Percentiles rank a stretch among this genome's conserved stretches.
phyloP scores from a whole-genome alignment of 2,329 filamentous ascomycete species.

The Trichophyton benhamiae region DNA sequence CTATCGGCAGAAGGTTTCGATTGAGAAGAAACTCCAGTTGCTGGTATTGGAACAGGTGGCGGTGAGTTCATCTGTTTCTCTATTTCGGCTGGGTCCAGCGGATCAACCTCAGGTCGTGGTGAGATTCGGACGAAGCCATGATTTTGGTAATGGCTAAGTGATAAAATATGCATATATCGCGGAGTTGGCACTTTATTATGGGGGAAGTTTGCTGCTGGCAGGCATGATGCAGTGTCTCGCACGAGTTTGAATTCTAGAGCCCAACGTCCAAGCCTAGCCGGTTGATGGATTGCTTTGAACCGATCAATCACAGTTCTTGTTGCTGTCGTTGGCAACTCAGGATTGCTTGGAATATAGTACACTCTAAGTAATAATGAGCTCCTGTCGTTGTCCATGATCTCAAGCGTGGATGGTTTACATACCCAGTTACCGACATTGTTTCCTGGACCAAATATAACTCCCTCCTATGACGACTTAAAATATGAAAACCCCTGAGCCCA shows the following conservation, averaged over 20 bases:
- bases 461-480: not conserved
- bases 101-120: constrained; percentile 14
- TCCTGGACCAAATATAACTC: not conserved
- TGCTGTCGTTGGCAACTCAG: constrained; percentile 26
- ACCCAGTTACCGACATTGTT: constrained; percentile 21
- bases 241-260: constrained; percentile 32
- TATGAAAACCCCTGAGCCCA: too few species aligned
- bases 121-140: constrained; percentile 34
- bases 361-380: constrained; percentile 19
- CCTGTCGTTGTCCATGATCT: not conserved
- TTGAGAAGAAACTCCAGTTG: not conserved
- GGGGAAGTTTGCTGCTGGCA: constrained; percentile 23
- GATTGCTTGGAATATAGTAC: constrained; percentile 32
- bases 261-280: constrained; percentile 28
- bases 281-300: constrained; percentile 28
- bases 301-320: constrained; percentile 26
- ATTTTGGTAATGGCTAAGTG: constrained; percentile 28
- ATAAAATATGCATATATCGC: constrained; percentile 33
- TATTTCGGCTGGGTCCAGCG: constrained; percentile 7
- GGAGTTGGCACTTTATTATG: constrained; percentile 22
- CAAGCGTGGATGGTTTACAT: constrained; percentile 7
- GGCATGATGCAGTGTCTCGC: constrained; percentile 31
- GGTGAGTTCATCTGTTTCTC: not conserved
- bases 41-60: not conserved
- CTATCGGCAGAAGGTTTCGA: not conserved